These are phyloP conservation scores for Straminergon stramineum DNA, from an alignment of 225 moss, liverwort and hornwort species.

Conservation along the genomic window DNA sequence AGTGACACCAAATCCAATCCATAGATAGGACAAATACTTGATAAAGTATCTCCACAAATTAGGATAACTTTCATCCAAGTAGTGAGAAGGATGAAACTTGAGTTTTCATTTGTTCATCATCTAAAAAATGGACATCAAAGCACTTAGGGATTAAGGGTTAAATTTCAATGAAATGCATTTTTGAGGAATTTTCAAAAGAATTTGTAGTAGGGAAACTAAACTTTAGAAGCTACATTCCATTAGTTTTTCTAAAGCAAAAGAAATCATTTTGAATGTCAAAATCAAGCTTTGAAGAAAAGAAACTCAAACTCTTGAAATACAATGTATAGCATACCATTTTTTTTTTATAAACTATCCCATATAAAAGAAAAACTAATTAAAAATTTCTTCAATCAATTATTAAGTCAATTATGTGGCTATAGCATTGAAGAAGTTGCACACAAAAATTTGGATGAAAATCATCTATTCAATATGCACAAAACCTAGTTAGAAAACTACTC, in stretches of 20 bases:
- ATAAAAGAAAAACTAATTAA: background rate
- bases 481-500: no score
- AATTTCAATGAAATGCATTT: background rate
- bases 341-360: background rate
- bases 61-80: no score
- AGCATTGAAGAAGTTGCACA: background rate
- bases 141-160: no score
- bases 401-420: background rate
- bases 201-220: fast-evolving
- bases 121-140: no score
- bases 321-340: background rate
- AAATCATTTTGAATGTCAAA: no score
- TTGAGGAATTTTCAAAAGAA: background rate
- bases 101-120: no score
- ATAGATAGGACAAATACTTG: no score
- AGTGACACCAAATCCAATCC: no score
- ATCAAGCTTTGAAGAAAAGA: background rate
- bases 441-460: background rate
- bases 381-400: background rate
- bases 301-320: background rate
- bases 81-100: no score
- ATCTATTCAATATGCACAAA: background rate
- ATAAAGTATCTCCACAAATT: no score
- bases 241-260: no score
- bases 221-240: background rate